Conservation (phyloP, 2,329 filamentous ascomycete species). For the Phaeoacremonium minimum region DNA sequence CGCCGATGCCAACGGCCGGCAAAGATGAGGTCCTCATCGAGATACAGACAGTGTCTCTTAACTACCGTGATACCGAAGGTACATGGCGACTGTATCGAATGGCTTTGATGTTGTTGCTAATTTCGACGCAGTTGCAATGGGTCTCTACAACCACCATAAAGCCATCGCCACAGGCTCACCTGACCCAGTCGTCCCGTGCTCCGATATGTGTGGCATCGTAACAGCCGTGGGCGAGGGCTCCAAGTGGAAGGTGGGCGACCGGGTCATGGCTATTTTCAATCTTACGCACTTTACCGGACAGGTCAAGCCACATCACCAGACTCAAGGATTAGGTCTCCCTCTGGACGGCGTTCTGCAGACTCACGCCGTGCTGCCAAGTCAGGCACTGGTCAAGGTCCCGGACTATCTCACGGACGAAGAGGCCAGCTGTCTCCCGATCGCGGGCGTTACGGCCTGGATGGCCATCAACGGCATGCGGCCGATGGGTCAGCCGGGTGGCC, state of each 20-base stretch:
- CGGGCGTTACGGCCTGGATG: constrained; percentile 62
- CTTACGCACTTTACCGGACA: constrained; percentile 55
- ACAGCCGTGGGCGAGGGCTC: constrained; percentile 39
- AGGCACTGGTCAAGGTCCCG: constrained; percentile 52
- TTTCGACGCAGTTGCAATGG: constrained; percentile 50
- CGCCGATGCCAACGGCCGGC: constrained; percentile 39
- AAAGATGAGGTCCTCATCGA: constrained; percentile 48
- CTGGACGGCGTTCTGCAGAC: constrained; percentile 52
- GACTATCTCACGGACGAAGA: constrained; percentile 55
- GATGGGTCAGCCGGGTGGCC: constrained; percentile 42
- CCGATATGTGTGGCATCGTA: constrained; percentile 66
- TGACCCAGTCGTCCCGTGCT: constrained; percentile 55
- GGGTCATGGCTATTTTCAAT: constrained; percentile 64
- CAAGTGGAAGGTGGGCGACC: constrained; percentile 51
- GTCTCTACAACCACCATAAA: constrained; percentile 63
- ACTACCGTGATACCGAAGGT: constrained; percentile 47
- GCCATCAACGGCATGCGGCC: constrained; percentile 57
- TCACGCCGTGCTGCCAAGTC: constrained; percentile 54
- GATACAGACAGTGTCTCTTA: constrained; percentile 41
- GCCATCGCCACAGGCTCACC: constrained; percentile 32
- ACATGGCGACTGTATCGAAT: too few relatives aligned
- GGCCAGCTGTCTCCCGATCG: constrained; percentile 56
- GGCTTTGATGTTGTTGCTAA: too few relatives aligned
- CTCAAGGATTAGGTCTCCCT: constrained; percentile 56
- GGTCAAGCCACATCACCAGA: constrained; percentile 49